These are phyloP conservation scores for Ophiostoma piceae DNA, from an alignment of 2,329 filamentous ascomycete species.

Conservation along the genomic window DNA sequence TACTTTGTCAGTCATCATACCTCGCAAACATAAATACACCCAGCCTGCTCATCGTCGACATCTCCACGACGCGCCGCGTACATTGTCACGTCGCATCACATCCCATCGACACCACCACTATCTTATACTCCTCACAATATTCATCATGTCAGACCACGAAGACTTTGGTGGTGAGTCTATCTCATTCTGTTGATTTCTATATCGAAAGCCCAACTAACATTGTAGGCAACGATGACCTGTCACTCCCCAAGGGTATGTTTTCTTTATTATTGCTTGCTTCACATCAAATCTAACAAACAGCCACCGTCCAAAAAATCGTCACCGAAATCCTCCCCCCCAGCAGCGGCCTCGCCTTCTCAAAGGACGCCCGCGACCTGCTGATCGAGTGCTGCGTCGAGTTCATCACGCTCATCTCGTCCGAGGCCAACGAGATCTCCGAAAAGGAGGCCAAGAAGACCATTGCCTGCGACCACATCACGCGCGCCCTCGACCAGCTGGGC, in stretches of 20 bases:
- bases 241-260: conserved; percentile 56
- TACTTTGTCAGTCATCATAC: too few species aligned
- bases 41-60: background rate
- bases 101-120: background rate
- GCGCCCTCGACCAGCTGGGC: conserved; percentile 84
- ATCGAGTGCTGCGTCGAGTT: conserved; percentile 99
- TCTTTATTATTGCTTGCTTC: background rate
- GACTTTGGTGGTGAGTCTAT: conserved; percentile 40
- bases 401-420: conserved; percentile 95
- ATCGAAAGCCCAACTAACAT: conserved; percentile 33
- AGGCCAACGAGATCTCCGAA: conserved; percentile 97
- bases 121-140: background rate
- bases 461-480: conserved; percentile 94
- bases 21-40: background rate
- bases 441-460: conserved; percentile 99
- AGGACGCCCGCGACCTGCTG: conserved; percentile 88
- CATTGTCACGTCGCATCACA: background rate
- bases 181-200: background rate
- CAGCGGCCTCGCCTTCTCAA: conserved; percentile 76
- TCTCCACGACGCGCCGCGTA: background rate
- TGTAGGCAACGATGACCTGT: conserved; percentile 52
- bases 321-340: conserved; percentile 81
- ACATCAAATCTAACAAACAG: conserved; percentile 34
- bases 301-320: conserved; percentile 79
- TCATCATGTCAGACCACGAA: conserved; percentile 59